Evolutionary conservation across 1,284 basidiomycete genomes (phyloP), one percentile per base, ranked within the genome.

Genomic region (Hypsizygus ulmarius): DNA sequence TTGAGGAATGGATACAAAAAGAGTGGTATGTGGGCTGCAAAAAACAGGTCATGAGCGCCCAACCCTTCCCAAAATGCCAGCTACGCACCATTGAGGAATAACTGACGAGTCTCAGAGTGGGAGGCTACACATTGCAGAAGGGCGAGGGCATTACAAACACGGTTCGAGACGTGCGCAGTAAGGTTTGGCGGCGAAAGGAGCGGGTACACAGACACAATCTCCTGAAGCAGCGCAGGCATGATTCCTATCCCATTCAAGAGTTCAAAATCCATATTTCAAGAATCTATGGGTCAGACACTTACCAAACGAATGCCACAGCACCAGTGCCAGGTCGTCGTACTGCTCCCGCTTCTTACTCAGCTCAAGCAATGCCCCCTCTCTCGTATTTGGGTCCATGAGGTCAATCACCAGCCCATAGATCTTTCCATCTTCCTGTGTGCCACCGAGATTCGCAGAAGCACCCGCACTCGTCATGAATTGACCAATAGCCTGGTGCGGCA

Each of bases 251-350:
- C 3, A 39, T 33, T 38, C 55, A 10, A 49, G 33, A 11, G 49
- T 38, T 1, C 35, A 38, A 9, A 15, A 12, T 15, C 3, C 10
- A 25, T 7, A 14, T 35, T 12, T 7, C 12, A 42, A 48, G n/a
- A 19, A 33, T 4, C 14, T 9, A 35, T 41, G 14, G 19, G 28
- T 37, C 19, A 12, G 10, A 21, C 28, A 73, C 90, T 54, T 57
- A 95, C 96, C 97, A 63, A 98, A 99, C 9, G 95, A 97, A 63
- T 99, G 96, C 97, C 97, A 99, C 4, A 99, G 78, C 10, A 99
- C 93, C 27, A 99, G 79, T 0, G 97, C 97, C 19, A 99, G 82
- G 68, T 99, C 96, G 64, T 99, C 97, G 67, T 97, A 99, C 72
- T 98, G 94, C 71, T 99, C 97, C 56, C 97, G 78, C 74, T 98